These are phyloP conservation scores for Mycena albidolilacea DNA, from an alignment of 768 basidiomycete genomes.

Conservation along the genomic window DNA sequence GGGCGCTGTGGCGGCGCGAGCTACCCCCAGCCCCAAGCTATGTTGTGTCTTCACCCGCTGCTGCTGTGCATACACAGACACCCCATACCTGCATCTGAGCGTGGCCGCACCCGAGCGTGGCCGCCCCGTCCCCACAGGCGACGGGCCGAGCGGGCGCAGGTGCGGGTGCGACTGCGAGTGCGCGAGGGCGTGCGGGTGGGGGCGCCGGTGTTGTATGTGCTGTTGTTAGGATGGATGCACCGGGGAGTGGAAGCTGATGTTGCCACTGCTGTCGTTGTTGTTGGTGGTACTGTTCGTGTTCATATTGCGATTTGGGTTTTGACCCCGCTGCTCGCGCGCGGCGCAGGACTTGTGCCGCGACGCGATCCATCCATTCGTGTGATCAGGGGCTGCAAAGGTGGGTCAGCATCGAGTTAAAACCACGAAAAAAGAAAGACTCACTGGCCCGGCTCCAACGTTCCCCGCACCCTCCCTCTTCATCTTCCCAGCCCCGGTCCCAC, in stretches of 20 bases:
- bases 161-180: background rate
- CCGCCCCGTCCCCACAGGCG: too few relatives aligned
- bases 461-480: conserved; percentile 29
- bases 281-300: background rate
- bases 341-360: conserved; percentile 59
- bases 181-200: background rate
- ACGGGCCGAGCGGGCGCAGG: background rate
- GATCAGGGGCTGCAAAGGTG: conserved; percentile 70
- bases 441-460: conserved; percentile 24
- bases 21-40: background rate
- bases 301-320: background rate
- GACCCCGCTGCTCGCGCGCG: conserved; percentile 38
- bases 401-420: conserved; percentile 4
- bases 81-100: conserved; percentile 3
- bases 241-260: background rate
- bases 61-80: background rate
- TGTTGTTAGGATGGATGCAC: background rate
- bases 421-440: conserved; percentile 21
- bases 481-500: background rate
- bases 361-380: conserved; percentile 87
- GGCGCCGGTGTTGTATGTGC: background rate
- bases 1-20: conserved; percentile 24
- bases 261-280: background rate
- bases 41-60: background rate
- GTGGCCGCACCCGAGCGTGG: background rate